These are phyloP conservation scores for Zalerion maritima DNA, from an alignment of 495 filamentous ascomycete species.

Conservation along the genomic window DNA sequence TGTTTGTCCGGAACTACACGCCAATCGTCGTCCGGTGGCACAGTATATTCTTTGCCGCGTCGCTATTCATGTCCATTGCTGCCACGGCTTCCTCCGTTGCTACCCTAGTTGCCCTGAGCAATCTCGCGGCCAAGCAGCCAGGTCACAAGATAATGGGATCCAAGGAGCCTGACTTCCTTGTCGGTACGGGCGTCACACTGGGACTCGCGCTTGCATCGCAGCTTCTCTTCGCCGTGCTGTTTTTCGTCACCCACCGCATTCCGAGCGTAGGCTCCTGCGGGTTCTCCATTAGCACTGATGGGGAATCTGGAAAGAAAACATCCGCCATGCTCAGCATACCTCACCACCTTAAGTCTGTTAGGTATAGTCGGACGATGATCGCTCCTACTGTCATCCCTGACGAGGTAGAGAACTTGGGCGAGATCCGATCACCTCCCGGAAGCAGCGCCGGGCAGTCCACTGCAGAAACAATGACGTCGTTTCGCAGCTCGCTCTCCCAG, in stretches of 20 bases:
- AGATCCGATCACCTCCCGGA: conserved; percentile 19
- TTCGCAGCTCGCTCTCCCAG: conserved; percentile 37
- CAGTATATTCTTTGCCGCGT: conserved; percentile 20
- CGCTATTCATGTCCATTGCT: conserved; percentile 20
- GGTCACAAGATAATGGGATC: conserved; percentile 19
- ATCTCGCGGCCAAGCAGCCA: conserved; percentile 10
- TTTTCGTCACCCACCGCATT: conserved; percentile 17
- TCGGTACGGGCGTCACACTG: conserved; percentile 25
- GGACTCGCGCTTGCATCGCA: conserved; percentile 26
- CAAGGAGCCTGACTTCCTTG: conserved; percentile 14
- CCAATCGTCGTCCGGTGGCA: conserved; percentile 13
- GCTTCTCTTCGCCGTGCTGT: conserved; percentile 23
- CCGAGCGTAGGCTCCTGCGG: too few relatives aligned
- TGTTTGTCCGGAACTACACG: conserved; percentile 8
- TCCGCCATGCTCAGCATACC: conserved; percentile 11
- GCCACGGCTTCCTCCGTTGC: conserved; percentile 25
- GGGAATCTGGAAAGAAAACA: too few relatives aligned
- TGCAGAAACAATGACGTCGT: conserved; percentile 36
- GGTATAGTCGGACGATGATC: conserved; percentile 28
- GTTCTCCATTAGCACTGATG: conserved; percentile 13
- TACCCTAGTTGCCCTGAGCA: conserved; percentile 21
- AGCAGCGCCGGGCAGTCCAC: conserved; percentile 26
- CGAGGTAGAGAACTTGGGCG: conserved; percentile 13
- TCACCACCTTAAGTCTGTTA: conserved; percentile 29
- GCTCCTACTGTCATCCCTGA: conserved; percentile 6